Evolutionary conservation across 2,329 filamentous ascomycete species (phyloP), one percentile per base, ranked within the genome.

Genomic region (Ascocoryne sarcoides): DNA sequence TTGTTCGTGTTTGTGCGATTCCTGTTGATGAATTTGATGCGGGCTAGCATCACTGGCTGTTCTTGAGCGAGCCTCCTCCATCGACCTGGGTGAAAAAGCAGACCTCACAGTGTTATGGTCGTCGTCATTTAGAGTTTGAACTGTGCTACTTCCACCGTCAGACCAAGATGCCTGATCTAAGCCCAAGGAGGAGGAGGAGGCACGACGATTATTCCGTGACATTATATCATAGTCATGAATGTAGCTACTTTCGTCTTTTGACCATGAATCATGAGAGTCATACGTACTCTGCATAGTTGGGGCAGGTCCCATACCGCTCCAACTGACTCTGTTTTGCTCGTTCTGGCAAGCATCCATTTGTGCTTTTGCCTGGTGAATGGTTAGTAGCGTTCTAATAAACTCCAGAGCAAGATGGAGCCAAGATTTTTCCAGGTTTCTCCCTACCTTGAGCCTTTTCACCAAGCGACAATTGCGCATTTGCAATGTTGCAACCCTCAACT

Each of bases 401-500:
- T n/a, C n/a, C n/a, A n/a, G n/a, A n/a, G n/a, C n/a, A n/a, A n/a
- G n/a, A n/a, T n/a, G n/a, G n/a, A n/a, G n/a, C n/a, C n/a, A n/a
- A n/a, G n/a, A n/a, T n/a, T n/a, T n/a, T n/a, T n/a, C n/a, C n/a
- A n/a, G n/a, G n/a, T n/a, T n/a, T n/a, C n/a, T 26, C 7, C 23
- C 7, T 37, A 42, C 32, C 10, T 34, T 18, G 7, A 34, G 15
- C 19, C 15, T 34, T 12, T 34, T 19, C 7, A 18, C 19, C 32
- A 37, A 31, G 8, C 36, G 23, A 9, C 23, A 12, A 4, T 28
- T 16, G 8, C 26, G 21, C 36, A 37, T 37, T 14, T 37, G 36
- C 10, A 37, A 30, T 2, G 36, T 26, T 30, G 36, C 14, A 10
- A 29, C 21, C n/a, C 28, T 29, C 21, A 30, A 28, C 10, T 30